phyloP scores from a whole-genome alignment of 139 green algal genomes.

The Ettlia oleoabundans region DNA sequence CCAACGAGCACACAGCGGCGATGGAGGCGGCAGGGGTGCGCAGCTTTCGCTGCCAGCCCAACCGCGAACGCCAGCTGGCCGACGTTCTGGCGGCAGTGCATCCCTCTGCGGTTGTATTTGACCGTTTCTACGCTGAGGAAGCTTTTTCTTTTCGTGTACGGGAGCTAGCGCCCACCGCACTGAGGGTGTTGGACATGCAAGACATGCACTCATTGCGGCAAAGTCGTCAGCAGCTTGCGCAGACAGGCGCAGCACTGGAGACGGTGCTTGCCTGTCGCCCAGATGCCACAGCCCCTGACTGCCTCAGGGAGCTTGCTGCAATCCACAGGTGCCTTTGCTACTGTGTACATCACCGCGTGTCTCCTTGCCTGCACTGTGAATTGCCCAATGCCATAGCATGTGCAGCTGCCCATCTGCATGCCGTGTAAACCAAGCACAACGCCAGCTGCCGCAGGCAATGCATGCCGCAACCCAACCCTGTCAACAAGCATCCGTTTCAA shows the following conservation, averaged over 20 bases:
- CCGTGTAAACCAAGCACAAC: no score
- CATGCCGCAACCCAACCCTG: no score
- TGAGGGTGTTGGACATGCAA: conserved; percentile 73
- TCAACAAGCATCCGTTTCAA: no score
- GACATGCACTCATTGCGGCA: conserved; percentile 63
- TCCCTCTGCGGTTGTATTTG: conserved; percentile 52
- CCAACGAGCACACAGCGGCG: conserved; percentile 30
- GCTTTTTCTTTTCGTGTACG: conserved; percentile 57
- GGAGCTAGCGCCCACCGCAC: conserved; percentile 36
- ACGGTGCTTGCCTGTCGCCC: conserved; percentile 44
- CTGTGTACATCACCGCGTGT: no score
- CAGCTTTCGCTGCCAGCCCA: conserved; percentile 16
- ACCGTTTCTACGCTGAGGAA: conserved; percentile 69
- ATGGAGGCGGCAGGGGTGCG: conserved; percentile 21
- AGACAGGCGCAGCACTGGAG: not conserved
- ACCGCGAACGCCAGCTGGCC: conserved; percentile 34
- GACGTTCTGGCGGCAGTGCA: conserved; percentile 12
- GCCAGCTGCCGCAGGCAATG: no score
- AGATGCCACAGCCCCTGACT: conserved; percentile 24
- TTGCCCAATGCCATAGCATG: no score
- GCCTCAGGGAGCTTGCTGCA: conserved; percentile 61
- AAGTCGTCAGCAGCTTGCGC: conserved; percentile 20
- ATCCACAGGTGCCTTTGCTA: conserved; percentile 66
- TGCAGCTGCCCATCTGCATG: no score
- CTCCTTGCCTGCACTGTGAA: no score